Evolutionary conservation across 106 monocot species (phyloP), one percentile per base, ranked within the genome.

Genomic region (Dendrobium nobile): DNA sequence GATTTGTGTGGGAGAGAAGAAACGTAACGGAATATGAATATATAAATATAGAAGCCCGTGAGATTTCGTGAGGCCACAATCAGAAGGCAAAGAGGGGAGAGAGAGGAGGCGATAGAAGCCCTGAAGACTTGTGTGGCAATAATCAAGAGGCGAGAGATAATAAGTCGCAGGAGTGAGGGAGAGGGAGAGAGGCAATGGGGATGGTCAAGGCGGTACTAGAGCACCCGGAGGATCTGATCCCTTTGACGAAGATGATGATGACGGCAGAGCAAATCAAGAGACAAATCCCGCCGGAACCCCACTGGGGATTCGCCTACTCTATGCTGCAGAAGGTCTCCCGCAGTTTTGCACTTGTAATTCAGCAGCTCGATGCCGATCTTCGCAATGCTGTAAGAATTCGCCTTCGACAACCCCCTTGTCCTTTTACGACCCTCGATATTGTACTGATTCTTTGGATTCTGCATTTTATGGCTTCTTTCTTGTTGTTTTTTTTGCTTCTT

Each of bases 331-430:
- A 85, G 77, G 96, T 96, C 67, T 96, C 96, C 75, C 88, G 96
- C 5, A 96, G 96, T 86, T 96, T 96, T 84, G 87, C 96, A 22
- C 86, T 96, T 79, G 96, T 96, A 80, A 96, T 96, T 77, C 93
- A 94, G 86, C 96, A 96, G 78, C 94, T 96, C 64, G 77, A 59
- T 10, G 68, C 90, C 59, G 83, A 90, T 11, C 96, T 96, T 65
- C 94, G 96, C 79, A 92, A 96, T 84, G 96, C 96, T 2, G 96
- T 96, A 84, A 77, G 65, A 40, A 55, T 64, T 55, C 18, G 13
- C n/a, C 16, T 31, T 4, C 9, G 27, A 37, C 8, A 28, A 17
- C 54, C 40, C n/a, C 65, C 67, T 7, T 75, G 6, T 59, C 17
- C 20, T 27, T 41, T 78, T 19, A 7, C 40, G 40, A 16, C 55